phyloP scores from a whole-genome alignment of 2,329 filamentous ascomycete species.

The Coniochaeta sp. region DNA sequence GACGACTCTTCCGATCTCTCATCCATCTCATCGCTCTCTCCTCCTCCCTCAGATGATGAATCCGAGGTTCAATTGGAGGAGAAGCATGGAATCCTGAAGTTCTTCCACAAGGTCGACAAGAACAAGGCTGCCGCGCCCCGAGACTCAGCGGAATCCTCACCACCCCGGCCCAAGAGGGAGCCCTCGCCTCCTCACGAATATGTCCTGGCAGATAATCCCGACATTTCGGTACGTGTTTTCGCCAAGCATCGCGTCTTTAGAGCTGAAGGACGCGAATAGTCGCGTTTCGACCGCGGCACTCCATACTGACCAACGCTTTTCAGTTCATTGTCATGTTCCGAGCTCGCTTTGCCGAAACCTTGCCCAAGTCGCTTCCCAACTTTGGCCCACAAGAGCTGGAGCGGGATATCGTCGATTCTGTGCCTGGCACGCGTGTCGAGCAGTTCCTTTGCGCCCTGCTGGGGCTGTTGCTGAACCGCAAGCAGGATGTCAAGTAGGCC shows the following conservation, averaged over 20 bases:
- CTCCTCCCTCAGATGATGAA: conserved; percentile 44
- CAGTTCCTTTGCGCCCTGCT: conserved; percentile 84
- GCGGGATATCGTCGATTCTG: conserved; percentile 67
- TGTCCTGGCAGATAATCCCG: conserved; percentile 80
- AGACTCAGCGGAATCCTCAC: conserved; percentile 40
- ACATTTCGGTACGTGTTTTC: conserved; percentile 73
- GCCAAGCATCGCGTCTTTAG: conserved; percentile 31
- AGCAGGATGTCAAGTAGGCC: conserved; percentile 95
- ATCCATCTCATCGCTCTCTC: conserved; percentile 35
- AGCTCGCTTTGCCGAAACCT: conserved; percentile 82
- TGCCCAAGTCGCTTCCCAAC: conserved; percentile 79
- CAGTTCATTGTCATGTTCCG: conserved; percentile 99
- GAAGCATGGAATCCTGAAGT: conserved; percentile 58
- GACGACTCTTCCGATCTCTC: conserved; percentile 60
- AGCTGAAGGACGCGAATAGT: conserved; percentile 41
- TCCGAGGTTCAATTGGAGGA: conserved; percentile 41
- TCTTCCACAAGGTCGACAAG: conserved; percentile 54
- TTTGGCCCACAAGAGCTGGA: conserved; percentile 96
- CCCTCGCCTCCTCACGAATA: conserved; percentile 88
- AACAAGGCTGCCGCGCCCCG: conserved; percentile 37
- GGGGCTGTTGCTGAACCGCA: conserved; percentile 84
- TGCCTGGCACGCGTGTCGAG: conserved; percentile 80
- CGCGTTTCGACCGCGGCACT: conserved; percentile 38
- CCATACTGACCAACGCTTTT: conserved; percentile 7
- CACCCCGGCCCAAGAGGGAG: conserved; percentile 68